Percentiles rank a stretch among this genome's conserved stretches.
Evolutionary conservation across 805 yeast species (phyloP).

Genomic region (Kregervanrija fluxuum): DNA sequence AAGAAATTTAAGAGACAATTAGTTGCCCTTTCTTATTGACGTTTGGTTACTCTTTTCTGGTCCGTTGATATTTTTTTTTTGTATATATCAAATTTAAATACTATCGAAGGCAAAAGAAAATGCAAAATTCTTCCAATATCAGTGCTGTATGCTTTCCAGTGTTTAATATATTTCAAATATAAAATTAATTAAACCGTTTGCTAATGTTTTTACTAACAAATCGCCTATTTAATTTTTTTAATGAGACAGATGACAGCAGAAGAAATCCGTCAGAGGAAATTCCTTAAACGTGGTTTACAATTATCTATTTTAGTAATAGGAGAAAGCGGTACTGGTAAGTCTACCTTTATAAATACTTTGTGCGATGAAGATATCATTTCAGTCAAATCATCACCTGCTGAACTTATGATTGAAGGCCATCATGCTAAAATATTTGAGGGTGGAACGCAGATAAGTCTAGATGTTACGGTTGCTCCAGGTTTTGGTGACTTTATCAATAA

Average conservation of each 20-base stretch:
- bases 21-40: too few species aligned
- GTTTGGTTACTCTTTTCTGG: too few species aligned
- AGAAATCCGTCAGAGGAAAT: slow-evolving; percentile 34
- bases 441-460: slow-evolving; percentile 43
- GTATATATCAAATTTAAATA: too few species aligned
- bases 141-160: too few species aligned
- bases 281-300: slow-evolving; percentile 43
- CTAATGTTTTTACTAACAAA: too few species aligned
- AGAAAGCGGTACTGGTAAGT: slow-evolving; percentile 64
- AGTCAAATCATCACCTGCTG: slow-evolving; percentile 30
- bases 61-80: too few species aligned
- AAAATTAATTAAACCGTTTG: too few species aligned
- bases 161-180: too few species aligned
- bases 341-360: slow-evolving; percentile 73
- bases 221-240: too few species aligned
- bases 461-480: slow-evolving; percentile 65
- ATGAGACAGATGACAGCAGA: slow-evolving; percentile 22
- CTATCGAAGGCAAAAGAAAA: too few species aligned
- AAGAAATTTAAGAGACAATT: too few species aligned
- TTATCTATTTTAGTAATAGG: slow-evolving; percentile 44
- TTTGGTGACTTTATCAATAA: slow-evolving; percentile 70
- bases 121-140: too few species aligned
- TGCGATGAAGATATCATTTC: slow-evolving; percentile 48
- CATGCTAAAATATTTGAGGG: slow-evolving; percentile 34
- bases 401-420: slow-evolving; percentile 24